These are phyloP conservation scores for Lathyrus tuberosus DNA, from an alignment of 306 rosid species.

Conservation along the genomic window DNA sequence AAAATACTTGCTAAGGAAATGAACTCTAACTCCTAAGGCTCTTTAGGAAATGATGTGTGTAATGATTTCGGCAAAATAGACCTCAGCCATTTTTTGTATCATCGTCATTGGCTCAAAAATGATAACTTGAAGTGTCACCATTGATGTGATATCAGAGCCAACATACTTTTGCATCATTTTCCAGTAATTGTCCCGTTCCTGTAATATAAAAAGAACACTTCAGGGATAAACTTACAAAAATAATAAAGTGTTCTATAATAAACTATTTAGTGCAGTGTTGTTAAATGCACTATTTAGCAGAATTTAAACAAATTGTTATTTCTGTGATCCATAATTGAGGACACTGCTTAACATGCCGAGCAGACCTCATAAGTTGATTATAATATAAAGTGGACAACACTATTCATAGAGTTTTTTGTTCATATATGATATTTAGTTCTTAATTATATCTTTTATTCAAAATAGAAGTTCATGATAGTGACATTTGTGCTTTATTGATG, in stretches of 20 bases:
- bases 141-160: slow-evolving; percentile 88
- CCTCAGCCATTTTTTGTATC: slow-evolving; percentile 97
- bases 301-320: neutral
- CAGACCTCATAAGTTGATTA: slow-evolving; percentile 5
- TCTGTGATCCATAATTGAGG: neutral
- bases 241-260: neutral
- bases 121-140: slow-evolving; percentile 95
- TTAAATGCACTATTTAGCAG: neutral
- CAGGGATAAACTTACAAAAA: slow-evolving; percentile 27
- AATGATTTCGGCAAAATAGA: slow-evolving; percentile 38
- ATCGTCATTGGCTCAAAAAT: slow-evolving; percentile 98
- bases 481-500: too few relatives aligned
- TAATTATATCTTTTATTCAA: too few relatives aligned
- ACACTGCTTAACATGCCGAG: slow-evolving; percentile 7
- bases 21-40: neutral
- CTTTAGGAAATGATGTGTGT: neutral
- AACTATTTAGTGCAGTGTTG: neutral
- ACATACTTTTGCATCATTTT: slow-evolving; percentile 93
- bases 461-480: too few relatives aligned
- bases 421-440: too few relatives aligned
- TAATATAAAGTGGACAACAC: slow-evolving; percentile 21
- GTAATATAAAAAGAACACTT: slow-evolving; percentile 23
- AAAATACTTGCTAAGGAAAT: slow-evolving; percentile 25
- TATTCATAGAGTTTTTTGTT: too few relatives aligned
- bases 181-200: slow-evolving; percentile 97